Conservation (phyloP, 2,329 filamentous ascomycete species). For the Pleoardoris graminearum region DNA sequence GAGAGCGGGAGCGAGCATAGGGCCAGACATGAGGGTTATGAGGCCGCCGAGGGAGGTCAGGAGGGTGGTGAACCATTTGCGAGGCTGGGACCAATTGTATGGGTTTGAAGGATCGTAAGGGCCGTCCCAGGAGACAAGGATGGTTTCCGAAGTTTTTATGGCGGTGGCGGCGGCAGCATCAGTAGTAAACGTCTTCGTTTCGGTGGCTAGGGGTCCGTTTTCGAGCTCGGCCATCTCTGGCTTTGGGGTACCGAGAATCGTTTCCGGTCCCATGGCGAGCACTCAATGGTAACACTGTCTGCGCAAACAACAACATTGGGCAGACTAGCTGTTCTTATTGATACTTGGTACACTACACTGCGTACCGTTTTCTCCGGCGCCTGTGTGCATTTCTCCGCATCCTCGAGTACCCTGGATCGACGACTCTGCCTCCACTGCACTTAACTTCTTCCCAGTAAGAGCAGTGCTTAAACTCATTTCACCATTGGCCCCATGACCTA, state of each 20-base stretch:
- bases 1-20: slow-evolving; percentile 26
- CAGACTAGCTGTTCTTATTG: background rate
- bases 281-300: background rate
- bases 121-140: slow-evolving; percentile 16
- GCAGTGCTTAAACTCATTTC: no score
- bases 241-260: background rate
- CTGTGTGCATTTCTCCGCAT: background rate
- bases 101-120: slow-evolving; percentile 27
- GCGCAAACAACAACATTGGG: background rate
- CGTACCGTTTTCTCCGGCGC: background rate
- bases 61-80: slow-evolving; percentile 50
- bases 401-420: background rate
- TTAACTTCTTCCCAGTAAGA: no score
- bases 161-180: background rate
- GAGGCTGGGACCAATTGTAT: slow-evolving; percentile 26
- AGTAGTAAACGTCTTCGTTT: no score
- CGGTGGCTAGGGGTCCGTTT: background rate
- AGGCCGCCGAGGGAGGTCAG: slow-evolving; percentile 22
- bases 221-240: background rate
- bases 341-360: background rate
- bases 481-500: background rate
- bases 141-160: background rate
- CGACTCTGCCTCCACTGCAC: no score
- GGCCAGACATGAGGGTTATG: slow-evolving; percentile 26
- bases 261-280: background rate